phyloP scores from a whole-genome alignment of 2,329 filamentous ascomycete species.

The Magnaporthales sp. region DNA sequence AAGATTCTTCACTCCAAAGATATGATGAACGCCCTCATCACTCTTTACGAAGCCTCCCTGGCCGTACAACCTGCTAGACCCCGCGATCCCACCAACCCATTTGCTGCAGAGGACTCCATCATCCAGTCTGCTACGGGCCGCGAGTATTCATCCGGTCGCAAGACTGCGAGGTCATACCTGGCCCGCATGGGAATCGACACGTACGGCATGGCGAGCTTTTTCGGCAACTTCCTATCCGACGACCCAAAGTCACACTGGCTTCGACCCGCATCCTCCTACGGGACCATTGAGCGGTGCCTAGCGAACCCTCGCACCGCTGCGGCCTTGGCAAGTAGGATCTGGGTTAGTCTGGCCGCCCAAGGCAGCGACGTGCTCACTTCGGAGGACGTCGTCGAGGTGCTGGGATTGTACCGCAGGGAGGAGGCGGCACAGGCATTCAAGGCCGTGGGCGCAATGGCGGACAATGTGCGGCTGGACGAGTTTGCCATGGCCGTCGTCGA shows the following conservation, averaged over 20 bases:
- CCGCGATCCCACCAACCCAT: slow-evolving; percentile 8
- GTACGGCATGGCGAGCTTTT: slow-evolving; percentile 16
- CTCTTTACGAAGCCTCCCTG: slow-evolving; percentile 17
- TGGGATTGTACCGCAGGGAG: slow-evolving; percentile 15
- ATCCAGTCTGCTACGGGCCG: slow-evolving; percentile 18
- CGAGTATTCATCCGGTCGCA: slow-evolving; percentile 13
- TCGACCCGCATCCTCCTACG: slow-evolving; percentile 16
- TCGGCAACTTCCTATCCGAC: slow-evolving; percentile 17
- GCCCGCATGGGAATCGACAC: slow-evolving; percentile 16
- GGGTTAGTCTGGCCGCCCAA: slow-evolving; percentile 18
- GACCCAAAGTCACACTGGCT: slow-evolving; percentile 17
- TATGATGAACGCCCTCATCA: slow-evolving; percentile 18
- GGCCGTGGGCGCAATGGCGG: slow-evolving; percentile 35
- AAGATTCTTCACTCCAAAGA: slow-evolving; percentile 16
- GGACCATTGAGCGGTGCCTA: slow-evolving; percentile 17
- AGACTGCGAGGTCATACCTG: slow-evolving; percentile 16
- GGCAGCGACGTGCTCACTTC: slow-evolving; percentile 13
- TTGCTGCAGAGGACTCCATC: slow-evolving; percentile 15
- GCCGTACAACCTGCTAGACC: slow-evolving; percentile 15
- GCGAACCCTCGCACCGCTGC: slow-evolving; percentile 16
- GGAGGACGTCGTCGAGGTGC: slow-evolving; percentile 17
- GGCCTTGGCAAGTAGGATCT: slow-evolving; percentile 19
- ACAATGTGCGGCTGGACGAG: slow-evolving; percentile 19
- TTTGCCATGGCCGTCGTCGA: slow-evolving; percentile 18
- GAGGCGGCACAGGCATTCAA: slow-evolving; percentile 19